Evolutionary conservation across 2,329 filamentous ascomycete species (phyloP).

Genomic region (Fusarium poae): DNA sequence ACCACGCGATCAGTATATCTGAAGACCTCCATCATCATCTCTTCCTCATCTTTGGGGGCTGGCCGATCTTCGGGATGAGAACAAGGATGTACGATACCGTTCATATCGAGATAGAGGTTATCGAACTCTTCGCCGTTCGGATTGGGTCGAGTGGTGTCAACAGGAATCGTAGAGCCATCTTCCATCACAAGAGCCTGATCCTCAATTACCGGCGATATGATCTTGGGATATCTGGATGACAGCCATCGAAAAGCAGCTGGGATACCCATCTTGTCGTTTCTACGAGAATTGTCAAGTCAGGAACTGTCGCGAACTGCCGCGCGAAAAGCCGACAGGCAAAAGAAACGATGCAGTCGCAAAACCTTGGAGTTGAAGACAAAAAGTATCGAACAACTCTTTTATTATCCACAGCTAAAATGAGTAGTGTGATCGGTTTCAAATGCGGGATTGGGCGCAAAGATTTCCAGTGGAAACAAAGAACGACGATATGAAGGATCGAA

Average conservation of each 20-base stretch:
- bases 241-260: constrained; percentile 97
- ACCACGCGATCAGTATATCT: constrained; percentile 98
- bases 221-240: constrained; percentile 97
- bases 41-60: constrained; percentile 91
- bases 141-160: constrained; percentile 87
- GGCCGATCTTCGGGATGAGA: constrained; percentile 96
- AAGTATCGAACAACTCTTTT: not conserved
- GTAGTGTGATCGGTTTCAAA: not conserved
- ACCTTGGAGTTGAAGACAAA: not conserved
- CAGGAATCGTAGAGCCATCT: constrained; percentile 85
- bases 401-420: constrained; percentile 13
- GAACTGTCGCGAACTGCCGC: constrained; percentile 15
- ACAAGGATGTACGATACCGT: constrained; percentile 98
- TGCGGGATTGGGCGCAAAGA: not conserved
- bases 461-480: constrained; percentile 9
- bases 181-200: constrained; percentile 82
- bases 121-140: constrained; percentile 98
- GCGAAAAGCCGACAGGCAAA: constrained; percentile 10
- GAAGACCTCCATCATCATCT: constrained; percentile 99
- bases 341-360: constrained; percentile 14
- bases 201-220: constrained; percentile 91
- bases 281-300: constrained; percentile 4
- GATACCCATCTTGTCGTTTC: constrained; percentile 80
- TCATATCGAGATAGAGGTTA: constrained; percentile 99
- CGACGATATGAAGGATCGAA: constrained; percentile 13